Base-by-base conservation (phyloP, 805 yeast genomes). In the Komagataella kurtzmanii region DNA sequence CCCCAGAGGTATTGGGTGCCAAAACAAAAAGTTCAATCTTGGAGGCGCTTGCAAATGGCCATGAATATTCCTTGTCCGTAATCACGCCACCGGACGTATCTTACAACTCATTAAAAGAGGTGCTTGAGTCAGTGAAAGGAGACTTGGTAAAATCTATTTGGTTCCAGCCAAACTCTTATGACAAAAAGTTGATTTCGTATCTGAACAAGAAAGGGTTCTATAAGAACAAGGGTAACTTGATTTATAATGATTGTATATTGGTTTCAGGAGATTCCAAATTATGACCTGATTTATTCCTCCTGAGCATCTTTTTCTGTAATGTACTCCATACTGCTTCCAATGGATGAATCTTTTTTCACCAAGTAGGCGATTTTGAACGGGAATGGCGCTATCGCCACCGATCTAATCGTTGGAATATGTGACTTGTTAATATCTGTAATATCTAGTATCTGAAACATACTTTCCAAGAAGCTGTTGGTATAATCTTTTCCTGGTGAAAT, bases 131-230 rank as follows among this genome's bases (percentile, higher is more conserved):
- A 7, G 17, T 17, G 24, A 17, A 17, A 60, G 61, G 7, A 56
- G 49, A 7, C 5, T 55, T 65, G 0, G 66, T 84, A 14, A 75
- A 75, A 57, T 80, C 83, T 1, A 67, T 85, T 14, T 88, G 95
- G 95, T 81, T 85, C 57, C 95, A 87, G 60, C 95, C 95, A 0
- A 95, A 95, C 0, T 76, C 88, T 19, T 85, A 77, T 57, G 81
- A 83, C 58, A 59, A 61, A 2, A 72, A 68, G 10, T 77, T 76
- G 3, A 67, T 83, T 17, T 67, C 73, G 1, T 64, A 52, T 17
- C 58, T 61, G 17, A n/a, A 61, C 10, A 45, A 52, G 57, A 48
- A 59, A 54, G 53, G 76, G 66, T n/a, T 61, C 61, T 44, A 48
- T 24, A 51, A 50, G 19, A 57, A 53, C 23, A 58, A 56, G 3